Base-by-base conservation (phyloP, 1,139 yeast genomes). In the Pichia sp. region DNA sequence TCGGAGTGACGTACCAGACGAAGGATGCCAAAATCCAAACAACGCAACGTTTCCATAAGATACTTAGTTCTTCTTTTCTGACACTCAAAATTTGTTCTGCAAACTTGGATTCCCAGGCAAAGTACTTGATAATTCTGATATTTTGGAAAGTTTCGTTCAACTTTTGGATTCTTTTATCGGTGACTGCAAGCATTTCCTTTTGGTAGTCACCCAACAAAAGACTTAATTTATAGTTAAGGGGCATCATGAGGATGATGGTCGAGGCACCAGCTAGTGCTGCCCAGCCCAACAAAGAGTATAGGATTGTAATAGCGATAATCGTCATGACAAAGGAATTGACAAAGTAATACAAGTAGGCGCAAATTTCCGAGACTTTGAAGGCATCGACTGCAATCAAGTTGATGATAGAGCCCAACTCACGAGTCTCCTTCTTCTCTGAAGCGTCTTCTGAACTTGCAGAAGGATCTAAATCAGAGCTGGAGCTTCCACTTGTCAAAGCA, bases 371-470 rank as follows among this genome's bases (percentile, higher is more conserved):
- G 26, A 93, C 90, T 69, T 90, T 90, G 73, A 87, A 90, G 7
- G 98, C 93, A 73, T 92, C 99, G 54, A 92, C 92, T 40, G 98
- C 90, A 97, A 92, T 90, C 64, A 92, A 78, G 68, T 92, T 92
- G 67, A 93, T 90, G 61, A 93, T 89, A 8, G 96, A 93, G 62
- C 99, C 99, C 56, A 89, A 70, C 67, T 90, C 93, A 26, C 88
- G 85, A 47, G 80, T 74, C 49, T 76, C 30, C 40, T 13, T 40
- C n/a, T 29, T 47, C 13, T 44, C 51, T 29, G 23, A 30, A 23
- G 26, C 26, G 31, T 10, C 10, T 16, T 8, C 47, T 26, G n/a
- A 29, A 5, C 26, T 13, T 19, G 36, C 49, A 23, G 26, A 23
- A 23, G 26, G 26, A 23, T 23, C 26, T 23, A 23, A 23, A 23